These are phyloP conservation scores for Coemansia javaensis DNA, from an alignment of 192 early-diverging fungal species.

Conservation along the genomic window DNA sequence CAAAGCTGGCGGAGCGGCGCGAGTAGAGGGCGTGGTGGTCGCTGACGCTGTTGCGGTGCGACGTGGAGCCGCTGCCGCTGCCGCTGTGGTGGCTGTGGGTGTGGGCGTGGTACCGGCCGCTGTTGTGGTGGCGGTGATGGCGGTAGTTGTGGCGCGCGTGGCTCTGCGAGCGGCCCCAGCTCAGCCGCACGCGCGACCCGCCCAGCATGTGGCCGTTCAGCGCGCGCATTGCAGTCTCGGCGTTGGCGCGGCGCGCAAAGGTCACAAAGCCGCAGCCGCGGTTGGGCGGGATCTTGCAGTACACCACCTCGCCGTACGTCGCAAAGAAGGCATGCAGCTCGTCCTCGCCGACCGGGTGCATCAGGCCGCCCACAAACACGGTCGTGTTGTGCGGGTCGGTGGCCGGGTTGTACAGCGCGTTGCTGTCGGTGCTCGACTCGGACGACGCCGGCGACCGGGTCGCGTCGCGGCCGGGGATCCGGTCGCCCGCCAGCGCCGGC, in stretches of 20 bases:
- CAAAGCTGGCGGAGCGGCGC: conserved; percentile 41
- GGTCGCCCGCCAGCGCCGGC: conserved; percentile 5
- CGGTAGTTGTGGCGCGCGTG: conserved; percentile 47
- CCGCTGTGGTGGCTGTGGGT: conserved; percentile 25
- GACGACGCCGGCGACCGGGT: conserved; percentile 29
- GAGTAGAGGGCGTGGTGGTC: conserved; percentile 28
- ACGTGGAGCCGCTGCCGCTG: conserved; percentile 31
- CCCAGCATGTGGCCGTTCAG: conserved; percentile 88
- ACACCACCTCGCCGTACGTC: conserved; percentile 85
- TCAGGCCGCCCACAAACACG: conserved; percentile 94
- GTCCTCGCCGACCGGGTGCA: conserved; percentile 75
- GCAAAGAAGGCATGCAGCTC: conserved; percentile 79
- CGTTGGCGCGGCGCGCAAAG: conserved; percentile 73
- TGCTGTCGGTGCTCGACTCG: conserved; percentile 32
- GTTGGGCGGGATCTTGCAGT: conserved; percentile 91
- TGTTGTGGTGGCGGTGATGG: conserved; percentile 26
- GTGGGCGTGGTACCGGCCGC: conserved; percentile 26
- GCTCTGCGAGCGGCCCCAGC: conserved; percentile 64
- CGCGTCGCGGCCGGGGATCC: conserved; percentile 10
- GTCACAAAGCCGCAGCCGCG: conserved; percentile 97
- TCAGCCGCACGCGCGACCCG: conserved; percentile 61
- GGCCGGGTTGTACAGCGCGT: conserved; percentile 39
- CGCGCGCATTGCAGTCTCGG: conserved; percentile 84
- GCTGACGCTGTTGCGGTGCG: conserved; percentile 43
- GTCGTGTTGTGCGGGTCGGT: conserved; percentile 91